Base-by-base conservation (phyloP, 768 basidiomycete species). In the Lentinula sp. region DNA sequence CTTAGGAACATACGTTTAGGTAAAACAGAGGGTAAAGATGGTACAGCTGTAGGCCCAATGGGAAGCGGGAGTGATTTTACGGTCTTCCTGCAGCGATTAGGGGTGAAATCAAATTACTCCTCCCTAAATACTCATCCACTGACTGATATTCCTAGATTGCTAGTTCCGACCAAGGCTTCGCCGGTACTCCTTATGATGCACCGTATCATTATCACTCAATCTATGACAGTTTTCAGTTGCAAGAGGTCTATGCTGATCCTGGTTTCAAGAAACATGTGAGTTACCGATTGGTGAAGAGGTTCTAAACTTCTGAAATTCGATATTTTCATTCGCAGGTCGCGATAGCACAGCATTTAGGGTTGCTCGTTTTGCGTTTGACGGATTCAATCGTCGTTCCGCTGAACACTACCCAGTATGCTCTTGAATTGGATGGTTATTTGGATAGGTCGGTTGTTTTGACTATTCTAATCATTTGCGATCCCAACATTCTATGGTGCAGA, bases 41-140 rank as follows among this genome's bases (percentile, higher is more conserved):
- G 72, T n/a, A 75, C 72, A 2, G 81, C 79, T 18, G 72, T 94
- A 39, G 42, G 45, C 0, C 81, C 90, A 15, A 74, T 94, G n/a
- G 93, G 93, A 43, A 90, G 87, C 56, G 93, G 93, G 28, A 93
- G 91, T 61, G 96, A 98, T 72, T 98, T 81, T 66, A 97, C 95
- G 0, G 88, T 93, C 9, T 97, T 98, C 76, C 74, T 98, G 66
- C 93, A 98, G 71, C 79, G 86, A 45, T 77, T 86, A 56, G 89
- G 89, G 1, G 82, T 90, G 57, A 73, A 83, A 50, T 8, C 59
- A 66, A 5, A 20, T 33, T 53, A 20, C 8, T 57, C 13, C 20
- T 46, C 5, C 33, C n/a, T 28, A 36, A 16, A 7, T 13, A 8
- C 33, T 39, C 23, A 46, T 48, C 57, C 33, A 2, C 15, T 51